Percentiles rank a stretch among this genome's conserved stretches.
Conservation (phyloP, 768 basidiomycete species). For the Mycena albidolilacea region DNA sequence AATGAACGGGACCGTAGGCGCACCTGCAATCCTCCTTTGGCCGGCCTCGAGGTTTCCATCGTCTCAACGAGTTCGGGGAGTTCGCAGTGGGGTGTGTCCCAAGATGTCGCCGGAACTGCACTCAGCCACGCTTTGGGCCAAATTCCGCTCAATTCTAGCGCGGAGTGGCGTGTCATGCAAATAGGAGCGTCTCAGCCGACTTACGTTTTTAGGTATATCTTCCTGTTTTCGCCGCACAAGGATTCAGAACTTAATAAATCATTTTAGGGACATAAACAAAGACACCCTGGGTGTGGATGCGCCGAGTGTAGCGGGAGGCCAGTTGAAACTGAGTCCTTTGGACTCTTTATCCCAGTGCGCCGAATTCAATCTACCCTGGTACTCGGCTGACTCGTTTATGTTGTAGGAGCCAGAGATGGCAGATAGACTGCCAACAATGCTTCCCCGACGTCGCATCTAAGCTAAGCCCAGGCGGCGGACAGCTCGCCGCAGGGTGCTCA, state of each 20-base stretch:
- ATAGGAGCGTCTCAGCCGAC: neutral
- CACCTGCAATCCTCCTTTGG: neutral
- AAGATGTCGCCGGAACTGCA: neutral
- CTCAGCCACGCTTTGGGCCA: neutral
- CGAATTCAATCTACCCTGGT: neutral
- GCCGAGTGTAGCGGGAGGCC: neutral
- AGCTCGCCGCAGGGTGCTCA: neutral
- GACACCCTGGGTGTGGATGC: neutral
- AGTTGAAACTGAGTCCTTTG: neutral
- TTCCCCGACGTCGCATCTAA: neutral
- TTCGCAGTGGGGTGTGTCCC: neutral
- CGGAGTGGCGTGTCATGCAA: neutral
- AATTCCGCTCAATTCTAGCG: neutral
- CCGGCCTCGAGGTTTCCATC: neutral
- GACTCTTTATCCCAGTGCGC: neutral
- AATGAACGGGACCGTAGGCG: neutral
- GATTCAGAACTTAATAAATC: neutral
- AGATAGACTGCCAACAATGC: slow-evolving; percentile 1
- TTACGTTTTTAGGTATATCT: neutral
- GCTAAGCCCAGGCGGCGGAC: neutral
- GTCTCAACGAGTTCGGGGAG: neutral
- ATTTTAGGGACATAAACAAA: neutral
- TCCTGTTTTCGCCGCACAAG: neutral
- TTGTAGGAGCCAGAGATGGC: neutral
- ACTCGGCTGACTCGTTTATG: neutral